Percentiles rank a stretch among this genome's conserved stretches.
Conservation (phyloP, 2,329 filamentous ascomycete genomes). For the Aspergillus candidus region DNA sequence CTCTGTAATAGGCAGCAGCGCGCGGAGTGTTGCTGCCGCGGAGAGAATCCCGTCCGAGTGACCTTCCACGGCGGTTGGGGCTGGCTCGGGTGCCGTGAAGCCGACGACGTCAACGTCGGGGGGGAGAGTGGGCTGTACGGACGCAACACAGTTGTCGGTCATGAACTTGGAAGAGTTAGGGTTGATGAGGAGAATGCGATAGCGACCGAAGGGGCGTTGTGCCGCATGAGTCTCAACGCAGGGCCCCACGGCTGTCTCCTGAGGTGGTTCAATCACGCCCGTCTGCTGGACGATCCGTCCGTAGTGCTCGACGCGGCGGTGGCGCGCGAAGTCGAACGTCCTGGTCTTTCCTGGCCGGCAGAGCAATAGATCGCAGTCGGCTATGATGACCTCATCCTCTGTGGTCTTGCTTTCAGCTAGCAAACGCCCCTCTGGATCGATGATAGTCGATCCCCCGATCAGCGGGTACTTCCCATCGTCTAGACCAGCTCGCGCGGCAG, state of each 20-base stretch:
- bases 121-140: constrained; percentile 40
- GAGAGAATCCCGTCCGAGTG: constrained; percentile 47
- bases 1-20: constrained; percentile 35
- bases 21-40: constrained; percentile 43
- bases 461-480: constrained; percentile 49
- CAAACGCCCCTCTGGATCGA: constrained; percentile 45
- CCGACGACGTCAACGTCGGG: constrained; percentile 44
- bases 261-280: constrained; percentile 36
- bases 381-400: constrained; percentile 48
- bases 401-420: constrained; percentile 45
- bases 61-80: constrained; percentile 48
- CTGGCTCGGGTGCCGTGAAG: constrained; percentile 46
- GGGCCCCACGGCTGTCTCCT: not conserved
- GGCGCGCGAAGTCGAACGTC: constrained; percentile 32
- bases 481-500: constrained; percentile 45
- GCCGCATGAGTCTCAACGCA: not conserved
- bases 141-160: constrained; percentile 44
- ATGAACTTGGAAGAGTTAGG: constrained; percentile 45
- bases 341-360: constrained; percentile 46
- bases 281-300: constrained; percentile 22
- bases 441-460: constrained; percentile 46
- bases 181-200: constrained; percentile 44
- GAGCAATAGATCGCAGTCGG: constrained; percentile 45
- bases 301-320: constrained; percentile 29
- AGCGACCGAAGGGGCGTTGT: constrained; percentile 2